These are phyloP conservation scores for Vanderwaltozyma tropicalis DNA, from an alignment of 805 yeast genomes.

Conservation along the genomic window DNA sequence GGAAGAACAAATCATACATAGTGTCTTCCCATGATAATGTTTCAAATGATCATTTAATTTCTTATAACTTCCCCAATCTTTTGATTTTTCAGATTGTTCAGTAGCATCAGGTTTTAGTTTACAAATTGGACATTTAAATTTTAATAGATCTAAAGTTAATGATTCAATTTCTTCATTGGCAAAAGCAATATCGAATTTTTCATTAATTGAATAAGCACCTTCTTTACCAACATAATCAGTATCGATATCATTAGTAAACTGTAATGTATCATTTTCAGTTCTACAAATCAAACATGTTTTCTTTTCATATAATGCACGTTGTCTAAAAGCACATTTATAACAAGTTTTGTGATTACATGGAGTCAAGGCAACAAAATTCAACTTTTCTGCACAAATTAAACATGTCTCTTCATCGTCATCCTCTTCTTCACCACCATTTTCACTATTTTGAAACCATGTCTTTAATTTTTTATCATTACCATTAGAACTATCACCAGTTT, in stretches of 20 bases:
- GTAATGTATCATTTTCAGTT: slow-evolving; percentile 46
- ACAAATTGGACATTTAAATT: slow-evolving; percentile 48
- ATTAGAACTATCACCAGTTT: background rate
- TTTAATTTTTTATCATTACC: slow-evolving; percentile 2
- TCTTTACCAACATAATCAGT: slow-evolving; percentile 32
- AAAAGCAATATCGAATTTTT: slow-evolving; percentile 46
- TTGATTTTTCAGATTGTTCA: slow-evolving; percentile 15
- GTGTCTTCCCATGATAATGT: slow-evolving; percentile 47
- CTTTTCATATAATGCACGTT: slow-evolving; percentile 69
- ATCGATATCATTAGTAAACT: slow-evolving; percentile 43
- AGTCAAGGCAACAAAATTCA: slow-evolving; percentile 55
- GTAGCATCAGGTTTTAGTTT: slow-evolving; percentile 2
- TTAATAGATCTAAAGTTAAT: slow-evolving; percentile 42
- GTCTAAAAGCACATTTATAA: slow-evolving; percentile 71
- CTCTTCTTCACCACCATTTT: slow-evolving; percentile 19
- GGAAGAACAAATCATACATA: slow-evolving; percentile 70
- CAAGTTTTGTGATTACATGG: slow-evolving; percentile 84
- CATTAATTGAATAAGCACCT: slow-evolving; percentile 23
- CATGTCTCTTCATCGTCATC: slow-evolving; percentile 43
- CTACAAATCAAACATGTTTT: slow-evolving; percentile 77
- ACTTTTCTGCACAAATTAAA: slow-evolving; percentile 73
- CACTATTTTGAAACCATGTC: background rate
- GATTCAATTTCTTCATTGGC: slow-evolving; percentile 41
- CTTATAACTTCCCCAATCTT: slow-evolving; percentile 40
- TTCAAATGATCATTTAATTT: slow-evolving; percentile 56